Conservation (phyloP, 371 early-diverging fungal genomes). For the Syncephalis fuscata region DNA sequence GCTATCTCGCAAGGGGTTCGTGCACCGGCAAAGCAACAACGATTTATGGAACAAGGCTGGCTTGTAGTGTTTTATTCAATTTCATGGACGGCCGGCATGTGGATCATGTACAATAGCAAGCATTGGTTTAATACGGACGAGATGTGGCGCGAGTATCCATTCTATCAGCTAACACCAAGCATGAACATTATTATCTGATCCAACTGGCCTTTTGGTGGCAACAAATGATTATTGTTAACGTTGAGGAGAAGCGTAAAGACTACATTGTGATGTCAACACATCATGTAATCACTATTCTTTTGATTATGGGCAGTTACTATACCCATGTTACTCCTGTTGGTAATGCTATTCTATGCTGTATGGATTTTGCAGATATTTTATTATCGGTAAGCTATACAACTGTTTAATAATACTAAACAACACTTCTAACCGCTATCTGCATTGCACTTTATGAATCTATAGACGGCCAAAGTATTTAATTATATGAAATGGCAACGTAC, state of each 20-base stretch:
- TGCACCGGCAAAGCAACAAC: neutral
- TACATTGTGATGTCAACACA: conserved; percentile 58
- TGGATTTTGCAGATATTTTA: conserved; percentile 73
- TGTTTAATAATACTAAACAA: neutral
- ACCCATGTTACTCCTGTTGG: conserved; percentile 64
- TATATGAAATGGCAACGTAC: conserved; percentile 36
- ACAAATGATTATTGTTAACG: conserved; percentile 47
- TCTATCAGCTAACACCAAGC: neutral
- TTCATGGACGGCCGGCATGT: conserved; percentile 2
- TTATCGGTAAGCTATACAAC: conserved; percentile 28
- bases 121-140: neutral
- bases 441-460: too few species aligned
- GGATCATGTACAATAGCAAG: neutral
- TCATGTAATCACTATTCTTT: conserved; percentile 54
- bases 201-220: conserved; percentile 72
- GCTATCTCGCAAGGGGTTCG: neutral
- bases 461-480: conserved; percentile 56
- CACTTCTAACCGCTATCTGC: neutral
- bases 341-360: conserved; percentile 53
- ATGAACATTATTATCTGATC: conserved; percentile 58
- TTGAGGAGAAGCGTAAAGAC: conserved; percentile 69
- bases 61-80: neutral
- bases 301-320: conserved; percentile 48
- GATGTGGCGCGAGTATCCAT: conserved; percentile 4
- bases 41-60: conserved; percentile 1